Conservation (phyloP, 768 basidiomycete species). For the Asterophora parasitica region DNA sequence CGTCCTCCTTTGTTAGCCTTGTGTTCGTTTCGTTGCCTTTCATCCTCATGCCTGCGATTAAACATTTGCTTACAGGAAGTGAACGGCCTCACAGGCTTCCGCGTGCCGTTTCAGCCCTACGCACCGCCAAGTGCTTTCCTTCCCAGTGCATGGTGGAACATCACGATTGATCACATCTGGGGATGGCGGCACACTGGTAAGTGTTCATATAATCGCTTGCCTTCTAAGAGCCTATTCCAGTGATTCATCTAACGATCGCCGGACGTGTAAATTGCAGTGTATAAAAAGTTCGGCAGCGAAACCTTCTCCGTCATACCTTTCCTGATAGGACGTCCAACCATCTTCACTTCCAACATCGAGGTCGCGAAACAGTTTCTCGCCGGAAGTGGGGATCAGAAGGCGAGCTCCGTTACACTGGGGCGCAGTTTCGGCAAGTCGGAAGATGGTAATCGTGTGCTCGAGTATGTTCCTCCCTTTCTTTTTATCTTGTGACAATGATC, state of each 20-base stretch:
- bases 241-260: not conserved
- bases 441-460: not conserved
- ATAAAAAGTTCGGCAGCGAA: constrained; percentile 28
- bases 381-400: constrained; percentile 27
- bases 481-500: too few species aligned
- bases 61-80: constrained; percentile 25
- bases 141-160: constrained; percentile 39
- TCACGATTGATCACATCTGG: constrained; percentile 20
- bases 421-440: not conserved
- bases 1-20: not conserved
- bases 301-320: constrained; percentile 37
- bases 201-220: not conserved
- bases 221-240: not conserved
- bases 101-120: constrained; percentile 35
- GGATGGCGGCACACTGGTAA: constrained; percentile 1
- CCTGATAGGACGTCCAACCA: constrained; percentile 26
- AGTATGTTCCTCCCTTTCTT: not conserved
- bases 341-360: constrained; percentile 44
- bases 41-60: not conserved
- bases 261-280: constrained; percentile 21
- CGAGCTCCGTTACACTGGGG: constrained; percentile 21
- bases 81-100: constrained; percentile 30
- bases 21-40: too few species aligned
- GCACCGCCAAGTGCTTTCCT: constrained; percentile 28
- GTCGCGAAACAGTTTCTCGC: constrained; percentile 37